Evolutionary conservation across 805 yeast genomes (phyloP).

Genomic region (Teunomyces panamensis): DNA sequence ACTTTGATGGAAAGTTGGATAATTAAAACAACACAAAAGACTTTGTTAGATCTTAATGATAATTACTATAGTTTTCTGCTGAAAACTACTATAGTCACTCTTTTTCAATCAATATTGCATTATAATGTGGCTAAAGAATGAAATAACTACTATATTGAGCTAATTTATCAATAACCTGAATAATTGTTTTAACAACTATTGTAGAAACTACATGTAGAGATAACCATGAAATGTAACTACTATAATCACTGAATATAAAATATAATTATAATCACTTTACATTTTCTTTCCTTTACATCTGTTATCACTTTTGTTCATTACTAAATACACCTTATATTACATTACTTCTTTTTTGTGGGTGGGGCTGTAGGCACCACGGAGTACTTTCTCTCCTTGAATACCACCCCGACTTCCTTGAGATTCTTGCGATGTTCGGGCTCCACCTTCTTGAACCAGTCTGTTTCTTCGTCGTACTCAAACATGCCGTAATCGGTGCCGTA

Average conservation of each 20-base stretch:
- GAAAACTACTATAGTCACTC: no score
- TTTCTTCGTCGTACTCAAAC: conserved; percentile 77
- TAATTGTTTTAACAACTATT: no score
- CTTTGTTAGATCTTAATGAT: not conserved
- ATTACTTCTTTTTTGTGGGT: conserved; percentile 21
- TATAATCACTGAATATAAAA: no score
- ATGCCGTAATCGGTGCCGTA: conserved; percentile 93
- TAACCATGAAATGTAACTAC: no score
- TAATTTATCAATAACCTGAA: no score
- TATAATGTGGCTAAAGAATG: no score
- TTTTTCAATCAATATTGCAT: no score
- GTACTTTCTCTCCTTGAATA: conserved; percentile 64
- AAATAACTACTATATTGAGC: no score
- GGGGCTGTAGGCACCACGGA: conserved; percentile 80
- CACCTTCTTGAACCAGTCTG: conserved; percentile 75
- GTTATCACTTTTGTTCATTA: not conserved
- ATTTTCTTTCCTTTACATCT: no score
- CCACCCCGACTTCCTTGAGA: conserved; percentile 68
- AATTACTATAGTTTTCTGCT: no score
- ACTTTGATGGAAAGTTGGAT: not conserved
- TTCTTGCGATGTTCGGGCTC: conserved; percentile 54
- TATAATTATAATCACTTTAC: no score
- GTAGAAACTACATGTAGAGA: no score
- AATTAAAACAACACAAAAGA: not conserved
- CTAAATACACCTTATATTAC: not conserved